phyloP scores from a whole-genome alignment of 768 basidiomycete species.

The Phylloporus sp. region DNA sequence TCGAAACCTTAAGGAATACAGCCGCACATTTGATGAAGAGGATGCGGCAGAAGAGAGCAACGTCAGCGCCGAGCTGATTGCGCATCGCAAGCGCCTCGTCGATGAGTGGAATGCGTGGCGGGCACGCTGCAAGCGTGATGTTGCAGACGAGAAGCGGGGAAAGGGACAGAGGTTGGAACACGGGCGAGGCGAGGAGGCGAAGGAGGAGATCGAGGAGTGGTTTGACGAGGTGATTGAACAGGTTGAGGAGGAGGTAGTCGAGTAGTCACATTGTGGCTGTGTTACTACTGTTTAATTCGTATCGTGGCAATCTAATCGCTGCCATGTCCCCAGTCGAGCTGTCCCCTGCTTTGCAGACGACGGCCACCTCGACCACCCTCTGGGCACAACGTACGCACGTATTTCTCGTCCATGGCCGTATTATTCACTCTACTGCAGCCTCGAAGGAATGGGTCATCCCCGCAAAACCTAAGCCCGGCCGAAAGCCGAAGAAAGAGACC shows the following conservation, averaged over 20 bases:
- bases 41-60: slow-evolving; percentile 94
- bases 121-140: slow-evolving; percentile 58
- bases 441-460: slow-evolving; percentile 91
- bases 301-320: slow-evolving; percentile 19
- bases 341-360: slow-evolving; percentile 25
- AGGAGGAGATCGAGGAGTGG: slow-evolving; percentile 93
- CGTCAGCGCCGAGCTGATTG: slow-evolving; percentile 90
- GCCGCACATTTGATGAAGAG: slow-evolving; percentile 91
- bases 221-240: slow-evolving; percentile 92
- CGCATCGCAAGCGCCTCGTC: slow-evolving; percentile 84
- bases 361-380: slow-evolving; percentile 51
- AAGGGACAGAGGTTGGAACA: slow-evolving; percentile 32
- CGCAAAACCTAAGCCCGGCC: slow-evolving; percentile 81
- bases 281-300: neutral
- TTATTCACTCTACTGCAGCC: slow-evolving; percentile 39
- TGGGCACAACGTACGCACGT: slow-evolving; percentile 68
- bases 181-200: slow-evolving; percentile 50
- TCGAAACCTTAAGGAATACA: slow-evolving; percentile 88
- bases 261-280: slow-evolving; percentile 34
- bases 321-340: slow-evolving; percentile 29
- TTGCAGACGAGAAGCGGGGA: slow-evolving; percentile 51
- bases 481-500: slow-evolving; percentile 79
- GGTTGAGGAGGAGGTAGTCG: slow-evolving; percentile 74
- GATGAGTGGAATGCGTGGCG: slow-evolving; percentile 99
- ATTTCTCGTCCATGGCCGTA: neutral